Percentiles rank a stretch among this genome's conserved stretches.
phyloP scores from a whole-genome alignment of 768 basidiomycete genomes.

The Termitomyces sp. region DNA sequence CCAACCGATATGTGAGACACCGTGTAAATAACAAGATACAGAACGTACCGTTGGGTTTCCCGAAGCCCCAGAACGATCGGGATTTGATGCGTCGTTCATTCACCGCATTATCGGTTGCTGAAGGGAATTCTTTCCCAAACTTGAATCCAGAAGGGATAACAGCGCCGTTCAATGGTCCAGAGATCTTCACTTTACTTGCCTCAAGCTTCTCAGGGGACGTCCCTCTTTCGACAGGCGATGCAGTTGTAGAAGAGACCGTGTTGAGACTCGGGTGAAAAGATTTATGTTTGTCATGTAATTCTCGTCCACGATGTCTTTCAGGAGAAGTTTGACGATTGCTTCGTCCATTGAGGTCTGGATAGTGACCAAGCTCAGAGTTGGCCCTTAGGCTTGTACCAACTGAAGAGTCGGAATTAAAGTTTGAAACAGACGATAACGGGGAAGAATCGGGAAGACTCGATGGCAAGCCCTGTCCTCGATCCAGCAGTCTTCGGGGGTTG shows the following conservation, averaged over 20 bases:
- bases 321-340: conserved; percentile 42
- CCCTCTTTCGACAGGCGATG: conserved; percentile 42
- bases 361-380: conserved; percentile 80
- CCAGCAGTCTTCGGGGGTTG: conserved; percentile 33
- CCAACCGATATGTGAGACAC: neutral
- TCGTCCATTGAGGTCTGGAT: conserved; percentile 50
- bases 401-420: conserved; percentile 26
- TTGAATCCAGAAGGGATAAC: conserved; percentile 88
- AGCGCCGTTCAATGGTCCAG: conserved; percentile 78
- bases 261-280: conserved; percentile 59
- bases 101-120: conserved; percentile 28
- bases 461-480: conserved; percentile 38
- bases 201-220: conserved; percentile 52
- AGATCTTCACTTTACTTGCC: conserved; percentile 74
- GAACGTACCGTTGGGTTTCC: conserved; percentile 48
- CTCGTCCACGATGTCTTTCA: conserved; percentile 47
- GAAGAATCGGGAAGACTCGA: conserved; percentile 49
- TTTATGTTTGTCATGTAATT: conserved; percentile 47
- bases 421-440: conserved; percentile 56
- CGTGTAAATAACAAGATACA: neutral
- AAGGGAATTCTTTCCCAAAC: conserved; percentile 69
- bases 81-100: conserved; percentile 85
- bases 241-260: conserved; percentile 34
- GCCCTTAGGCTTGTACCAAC: conserved; percentile 45
- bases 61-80: conserved; percentile 91